Evolutionary conservation across 192 early-diverging fungal species (phyloP).

Genomic region (Chytriomyces hyalinus): DNA sequence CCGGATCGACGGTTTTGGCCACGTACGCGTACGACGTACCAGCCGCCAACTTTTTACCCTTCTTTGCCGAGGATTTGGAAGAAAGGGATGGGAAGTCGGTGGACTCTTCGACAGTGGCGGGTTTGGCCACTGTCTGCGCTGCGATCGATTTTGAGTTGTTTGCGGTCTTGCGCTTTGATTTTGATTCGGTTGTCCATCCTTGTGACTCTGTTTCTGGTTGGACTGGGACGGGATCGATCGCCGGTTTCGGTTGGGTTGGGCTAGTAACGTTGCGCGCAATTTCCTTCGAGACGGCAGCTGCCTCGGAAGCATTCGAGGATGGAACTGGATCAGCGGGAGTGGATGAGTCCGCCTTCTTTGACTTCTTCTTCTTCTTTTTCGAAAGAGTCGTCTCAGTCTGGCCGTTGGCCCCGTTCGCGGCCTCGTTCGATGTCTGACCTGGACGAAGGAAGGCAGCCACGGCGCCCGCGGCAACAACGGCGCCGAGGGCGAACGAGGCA

Average conservation of each 20-base stretch:
- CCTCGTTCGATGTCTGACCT: background rate
- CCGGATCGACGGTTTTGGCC: slow-evolving; percentile 1
- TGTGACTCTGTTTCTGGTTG: background rate
- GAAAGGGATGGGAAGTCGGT: background rate
- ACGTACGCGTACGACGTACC: slow-evolving; percentile 17
- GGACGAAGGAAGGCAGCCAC: background rate
- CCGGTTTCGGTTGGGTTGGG: background rate
- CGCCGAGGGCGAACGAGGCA: slow-evolving; percentile 20
- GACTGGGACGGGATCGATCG: background rate
- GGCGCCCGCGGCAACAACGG: background rate
- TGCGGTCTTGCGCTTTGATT: background rate
- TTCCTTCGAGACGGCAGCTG: background rate
- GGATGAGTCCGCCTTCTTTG: background rate
- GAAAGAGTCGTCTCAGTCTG: background rate
- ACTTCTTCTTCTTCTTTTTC: slow-evolving; percentile 14
- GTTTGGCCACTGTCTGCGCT: background rate
- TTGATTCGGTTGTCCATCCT: background rate
- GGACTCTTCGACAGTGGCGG: background rate
- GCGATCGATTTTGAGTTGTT: background rate
- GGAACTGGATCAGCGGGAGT: background rate
- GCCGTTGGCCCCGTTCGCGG: background rate
- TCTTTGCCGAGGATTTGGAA: slow-evolving; percentile 1
- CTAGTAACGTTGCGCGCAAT: background rate
- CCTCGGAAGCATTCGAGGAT: background rate
- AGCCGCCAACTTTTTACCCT: background rate